Conservation (phyloP, 2,329 filamentous ascomycete species). For the Fusarium algeriense region DNA sequence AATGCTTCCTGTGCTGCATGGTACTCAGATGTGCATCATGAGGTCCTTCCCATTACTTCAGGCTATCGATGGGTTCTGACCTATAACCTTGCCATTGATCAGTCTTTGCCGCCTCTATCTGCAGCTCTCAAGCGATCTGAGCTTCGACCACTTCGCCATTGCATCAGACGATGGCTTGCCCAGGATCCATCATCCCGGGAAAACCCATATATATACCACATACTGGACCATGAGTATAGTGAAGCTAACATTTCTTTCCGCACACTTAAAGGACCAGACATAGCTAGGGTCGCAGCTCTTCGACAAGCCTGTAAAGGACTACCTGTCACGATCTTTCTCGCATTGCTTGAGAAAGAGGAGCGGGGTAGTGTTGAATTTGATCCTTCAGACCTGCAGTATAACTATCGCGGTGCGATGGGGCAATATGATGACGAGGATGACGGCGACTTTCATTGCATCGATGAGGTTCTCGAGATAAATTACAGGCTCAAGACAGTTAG, state of each 20-base stretch:
- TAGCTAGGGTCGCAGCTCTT: slow-evolving; percentile 44
- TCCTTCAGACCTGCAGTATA: neutral
- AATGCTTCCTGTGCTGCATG: slow-evolving; percentile 47
- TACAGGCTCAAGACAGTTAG: slow-evolving; percentile 45
- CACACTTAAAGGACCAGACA: slow-evolving; percentile 48
- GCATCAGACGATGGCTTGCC: slow-evolving; percentile 47
- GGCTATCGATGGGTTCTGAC: slow-evolving; percentile 65
- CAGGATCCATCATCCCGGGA: neutral
- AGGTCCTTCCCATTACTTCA: slow-evolving; percentile 60
- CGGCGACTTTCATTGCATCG: slow-evolving; percentile 24
- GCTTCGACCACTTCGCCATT: slow-evolving; percentile 28
- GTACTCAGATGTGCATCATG: slow-evolving; percentile 67
- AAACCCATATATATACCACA: slow-evolving; percentile 44
- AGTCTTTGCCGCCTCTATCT: slow-evolving; percentile 34
- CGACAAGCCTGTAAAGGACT: slow-evolving; percentile 43
- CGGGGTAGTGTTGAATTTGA: slow-evolving; percentile 26
- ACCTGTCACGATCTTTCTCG: slow-evolving; percentile 51
- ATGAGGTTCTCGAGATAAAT: slow-evolving; percentile 10
- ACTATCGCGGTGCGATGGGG: neutral
- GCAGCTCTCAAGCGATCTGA: slow-evolving; percentile 25
- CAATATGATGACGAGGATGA: slow-evolving; percentile 17
- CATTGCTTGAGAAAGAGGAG: slow-evolving; percentile 49
- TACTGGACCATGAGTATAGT: slow-evolving; percentile 53
- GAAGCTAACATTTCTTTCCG: slow-evolving; percentile 48
- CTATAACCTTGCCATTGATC: slow-evolving; percentile 60